Evolutionary conservation across 768 basidiomycete genomes (phyloP).

Genomic region (Kwoniella botswanensis): DNA sequence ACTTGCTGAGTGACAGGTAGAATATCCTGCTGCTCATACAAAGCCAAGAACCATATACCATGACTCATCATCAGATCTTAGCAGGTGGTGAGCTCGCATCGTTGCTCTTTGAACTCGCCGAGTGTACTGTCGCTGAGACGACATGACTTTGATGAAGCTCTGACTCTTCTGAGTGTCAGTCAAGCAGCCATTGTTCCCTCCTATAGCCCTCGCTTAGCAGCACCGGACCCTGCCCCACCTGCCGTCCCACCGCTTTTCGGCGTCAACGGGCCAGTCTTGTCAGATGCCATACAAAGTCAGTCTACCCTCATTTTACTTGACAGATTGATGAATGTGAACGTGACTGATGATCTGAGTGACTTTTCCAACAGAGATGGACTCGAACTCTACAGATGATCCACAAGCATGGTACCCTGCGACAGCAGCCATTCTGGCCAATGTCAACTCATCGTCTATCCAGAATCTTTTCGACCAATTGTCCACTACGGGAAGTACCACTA

Average conservation of each 20-base stretch:
- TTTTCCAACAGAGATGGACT: neutral
- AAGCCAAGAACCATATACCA: no score
- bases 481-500: neutral
- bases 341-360: neutral
- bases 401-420: neutral
- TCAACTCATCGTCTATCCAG: neutral
- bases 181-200: neutral
- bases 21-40: no score
- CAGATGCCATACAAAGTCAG: neutral
- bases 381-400: neutral
- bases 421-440: neutral
- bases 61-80: no score
- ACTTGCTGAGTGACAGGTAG: no score
- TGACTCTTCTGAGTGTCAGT: neutral
- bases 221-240: neutral
- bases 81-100: no score
- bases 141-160: neutral
- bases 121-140: no score
- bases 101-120: no score
- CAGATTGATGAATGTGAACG: neutral
- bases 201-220: neutral
- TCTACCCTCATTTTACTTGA: neutral
- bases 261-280: neutral
- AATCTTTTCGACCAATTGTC: neutral
- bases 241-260: neutral